Conservation (phyloP, 768 basidiomycete genomes). For the Auriscalpium microsporum region DNA sequence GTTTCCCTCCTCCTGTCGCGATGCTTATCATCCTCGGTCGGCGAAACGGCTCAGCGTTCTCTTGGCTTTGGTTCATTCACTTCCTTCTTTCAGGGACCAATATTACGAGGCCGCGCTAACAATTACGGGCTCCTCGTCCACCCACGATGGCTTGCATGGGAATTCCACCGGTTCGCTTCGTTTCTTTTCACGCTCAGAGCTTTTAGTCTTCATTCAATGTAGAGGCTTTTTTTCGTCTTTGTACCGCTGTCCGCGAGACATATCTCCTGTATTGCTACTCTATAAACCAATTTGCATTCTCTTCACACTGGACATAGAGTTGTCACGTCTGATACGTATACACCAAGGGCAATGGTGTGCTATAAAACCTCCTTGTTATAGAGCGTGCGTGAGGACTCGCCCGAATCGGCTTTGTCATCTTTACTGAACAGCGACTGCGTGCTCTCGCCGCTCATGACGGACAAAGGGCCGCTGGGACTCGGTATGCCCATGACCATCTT, state of each 20-base stretch:
- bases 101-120: background rate
- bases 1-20: background rate
- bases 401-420: background rate
- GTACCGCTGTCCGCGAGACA: slow-evolving; percentile 12
- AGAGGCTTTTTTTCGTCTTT: slow-evolving; percentile 11
- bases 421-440: slow-evolving; percentile 2
- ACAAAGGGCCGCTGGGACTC: background rate
- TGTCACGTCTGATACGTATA: no score
- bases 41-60: slow-evolving; percentile 2
- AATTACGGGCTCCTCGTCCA: background rate
- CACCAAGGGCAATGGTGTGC: background rate
- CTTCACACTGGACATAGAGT: no score
- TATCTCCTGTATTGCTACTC: slow-evolving; percentile 17
- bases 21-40: slow-evolving; percentile 1
- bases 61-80: slow-evolving; percentile 16
- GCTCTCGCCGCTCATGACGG: background rate
- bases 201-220: slow-evolving; percentile 7
- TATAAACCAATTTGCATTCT: slow-evolving; percentile 1
- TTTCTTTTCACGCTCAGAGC: slow-evolving; percentile 7
- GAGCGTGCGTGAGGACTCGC: background rate
- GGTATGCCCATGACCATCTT: slow-evolving; percentile 44
- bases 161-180: background rate
- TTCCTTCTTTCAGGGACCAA: slow-evolving; percentile 10
- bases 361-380: background rate
- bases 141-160: no score